phyloP scores from a whole-genome alignment of 257 asterid species.

The Przewalskia tangutica region DNA sequence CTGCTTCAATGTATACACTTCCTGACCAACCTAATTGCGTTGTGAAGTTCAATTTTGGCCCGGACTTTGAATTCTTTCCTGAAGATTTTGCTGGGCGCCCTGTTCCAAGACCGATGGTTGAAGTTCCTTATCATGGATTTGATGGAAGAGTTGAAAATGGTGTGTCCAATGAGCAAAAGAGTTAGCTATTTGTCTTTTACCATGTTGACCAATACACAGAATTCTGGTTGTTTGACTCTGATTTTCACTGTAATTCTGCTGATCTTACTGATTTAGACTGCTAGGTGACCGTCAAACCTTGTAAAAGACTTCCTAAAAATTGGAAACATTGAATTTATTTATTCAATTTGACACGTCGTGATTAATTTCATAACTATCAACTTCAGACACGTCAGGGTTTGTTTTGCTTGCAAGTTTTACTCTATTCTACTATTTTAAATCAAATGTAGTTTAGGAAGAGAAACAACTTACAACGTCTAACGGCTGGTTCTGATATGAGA shows the following conservation, averaged over 20 bases:
- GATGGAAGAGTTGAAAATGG: constrained; percentile 78
- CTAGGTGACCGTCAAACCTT: constrained; percentile 8
- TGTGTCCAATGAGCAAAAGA: constrained; percentile 52
- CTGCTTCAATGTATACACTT: constrained; percentile 96
- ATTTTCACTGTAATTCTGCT: constrained; percentile 17
- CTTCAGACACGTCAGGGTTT: neutral
- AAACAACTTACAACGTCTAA: neutral
- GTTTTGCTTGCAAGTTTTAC: neutral
- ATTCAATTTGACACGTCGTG: neutral
- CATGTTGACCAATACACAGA: constrained; percentile 8
- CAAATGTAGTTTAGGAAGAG: neutral
- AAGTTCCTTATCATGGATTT: constrained; percentile 78
- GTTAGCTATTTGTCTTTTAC: constrained; percentile 18
- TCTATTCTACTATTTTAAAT: neutral
- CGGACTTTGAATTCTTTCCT: constrained; percentile 77
- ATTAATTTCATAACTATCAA: neutral
- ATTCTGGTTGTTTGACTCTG: neutral
- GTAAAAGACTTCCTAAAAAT: constrained; percentile 5
- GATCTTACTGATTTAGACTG: constrained; percentile 8
- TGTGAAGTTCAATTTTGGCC: constrained; percentile 93
- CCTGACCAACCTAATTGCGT: constrained; percentile 86
- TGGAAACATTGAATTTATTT: constrained; percentile 1
- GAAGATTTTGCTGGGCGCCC: constrained; percentile 67
- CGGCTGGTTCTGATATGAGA: constrained; percentile 9
- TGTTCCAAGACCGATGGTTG: constrained; percentile 74